A percentile compares a stretch with the other conserved stretches of the same genome.
phyloP scores from a whole-genome alignment of 23 red algal species.

The Gracilariopsis chorda region DNA sequence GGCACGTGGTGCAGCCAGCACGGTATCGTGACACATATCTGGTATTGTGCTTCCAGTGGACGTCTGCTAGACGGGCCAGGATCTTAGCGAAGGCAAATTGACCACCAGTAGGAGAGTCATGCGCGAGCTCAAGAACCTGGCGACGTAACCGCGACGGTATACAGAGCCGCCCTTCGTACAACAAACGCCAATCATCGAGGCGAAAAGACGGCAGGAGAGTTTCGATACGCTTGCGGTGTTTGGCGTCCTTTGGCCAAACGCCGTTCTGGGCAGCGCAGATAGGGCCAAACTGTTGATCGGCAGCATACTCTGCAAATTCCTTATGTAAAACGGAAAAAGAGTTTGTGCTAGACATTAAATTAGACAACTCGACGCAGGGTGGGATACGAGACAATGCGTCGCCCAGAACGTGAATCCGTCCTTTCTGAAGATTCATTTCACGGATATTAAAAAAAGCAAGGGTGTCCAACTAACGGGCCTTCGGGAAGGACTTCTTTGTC shows the following conservation, averaged over 20 bases:
- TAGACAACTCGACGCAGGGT: background rate
- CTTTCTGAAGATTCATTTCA: background rate
- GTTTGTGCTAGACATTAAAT: background rate
- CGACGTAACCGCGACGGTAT: background rate
- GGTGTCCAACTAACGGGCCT: background rate
- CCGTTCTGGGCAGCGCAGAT: background rate
- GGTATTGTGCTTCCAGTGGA: slow-evolving; percentile 8
- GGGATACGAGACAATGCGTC: background rate
- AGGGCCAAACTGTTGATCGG: background rate
- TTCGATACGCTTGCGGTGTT: background rate
- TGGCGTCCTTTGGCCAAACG: background rate
- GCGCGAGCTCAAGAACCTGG: background rate
- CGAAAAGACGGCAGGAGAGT: background rate
- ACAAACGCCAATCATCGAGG: background rate
- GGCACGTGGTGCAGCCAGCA: background rate
- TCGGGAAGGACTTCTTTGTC: background rate
- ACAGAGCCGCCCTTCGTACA: background rate
- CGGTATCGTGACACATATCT: background rate
- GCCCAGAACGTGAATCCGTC: background rate
- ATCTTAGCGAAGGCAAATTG: background rate
- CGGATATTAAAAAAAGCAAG: background rate
- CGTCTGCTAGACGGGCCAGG: background rate
- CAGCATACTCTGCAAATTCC: background rate
- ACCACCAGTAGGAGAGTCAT: background rate
- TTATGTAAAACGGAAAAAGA: background rate